These are phyloP conservation scores for Annona squamosa DNA, from an alignment of 164 flowering plant genomes.

Conservation along the genomic window DNA sequence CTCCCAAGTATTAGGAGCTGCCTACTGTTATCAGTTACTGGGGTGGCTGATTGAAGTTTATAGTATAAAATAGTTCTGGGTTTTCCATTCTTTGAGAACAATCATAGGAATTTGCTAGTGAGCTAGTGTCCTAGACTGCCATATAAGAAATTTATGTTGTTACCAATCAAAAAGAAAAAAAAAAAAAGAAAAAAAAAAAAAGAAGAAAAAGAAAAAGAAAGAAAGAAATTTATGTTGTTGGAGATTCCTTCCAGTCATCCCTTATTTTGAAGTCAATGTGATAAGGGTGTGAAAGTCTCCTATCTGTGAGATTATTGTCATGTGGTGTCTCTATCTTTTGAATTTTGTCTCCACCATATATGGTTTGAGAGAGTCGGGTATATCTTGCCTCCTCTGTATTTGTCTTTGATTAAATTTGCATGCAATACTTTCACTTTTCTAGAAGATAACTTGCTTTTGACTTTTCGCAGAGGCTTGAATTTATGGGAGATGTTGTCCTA, in stretches of 20 bases:
- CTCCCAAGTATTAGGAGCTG: slow-evolving; percentile 44
- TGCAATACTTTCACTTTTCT: slow-evolving; percentile 1
- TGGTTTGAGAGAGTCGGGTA: neutral
- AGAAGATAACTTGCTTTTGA: slow-evolving; percentile 2
- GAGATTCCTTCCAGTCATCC: neutral
- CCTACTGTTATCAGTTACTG: slow-evolving; percentile 71
- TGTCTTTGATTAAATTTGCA: neutral
- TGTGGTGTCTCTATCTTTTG: neutral
- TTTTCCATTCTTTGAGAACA: too few relatives aligned
- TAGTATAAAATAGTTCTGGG: neutral
- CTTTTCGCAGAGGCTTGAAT: slow-evolving; percentile 77
- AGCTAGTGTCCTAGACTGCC: neutral
- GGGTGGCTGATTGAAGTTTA: neutral
- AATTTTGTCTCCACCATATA: neutral
- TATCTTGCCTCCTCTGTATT: neutral
- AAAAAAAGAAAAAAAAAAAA: too few relatives aligned
- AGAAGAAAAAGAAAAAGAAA: too few relatives aligned
- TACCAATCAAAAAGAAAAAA: too few relatives aligned
- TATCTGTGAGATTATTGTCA: neutral
- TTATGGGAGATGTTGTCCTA: slow-evolving; percentile 84
- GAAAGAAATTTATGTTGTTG: too few relatives aligned
- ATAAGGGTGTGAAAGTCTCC: neutral
- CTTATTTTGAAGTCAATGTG: neutral
- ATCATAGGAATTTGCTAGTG: too few relatives aligned
- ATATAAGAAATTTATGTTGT: neutral